Evolutionary conservation across 306 rosid genomes (phyloP).

Genomic region (Castanea crenata): DNA sequence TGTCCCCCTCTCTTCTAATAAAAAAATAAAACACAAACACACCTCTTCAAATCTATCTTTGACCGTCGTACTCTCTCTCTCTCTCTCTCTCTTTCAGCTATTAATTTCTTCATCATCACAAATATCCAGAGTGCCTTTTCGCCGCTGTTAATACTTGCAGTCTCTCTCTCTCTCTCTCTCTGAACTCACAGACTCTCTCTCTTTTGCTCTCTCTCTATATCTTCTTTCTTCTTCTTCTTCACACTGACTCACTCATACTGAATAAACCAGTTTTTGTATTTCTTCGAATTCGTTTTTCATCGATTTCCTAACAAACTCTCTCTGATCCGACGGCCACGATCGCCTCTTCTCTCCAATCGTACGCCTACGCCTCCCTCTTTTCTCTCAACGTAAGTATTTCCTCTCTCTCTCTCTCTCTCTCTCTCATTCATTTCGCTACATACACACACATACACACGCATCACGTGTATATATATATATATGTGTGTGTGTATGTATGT

Average conservation of each 20-base stretch:
- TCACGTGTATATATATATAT: neutral
- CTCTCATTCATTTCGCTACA: neutral
- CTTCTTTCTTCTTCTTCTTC: too few relatives aligned
- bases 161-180: neutral
- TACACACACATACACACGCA: neutral
- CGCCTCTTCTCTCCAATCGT: conserved; percentile 59
- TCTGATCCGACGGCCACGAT: conserved; percentile 81
- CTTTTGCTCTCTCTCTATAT: too few relatives aligned
- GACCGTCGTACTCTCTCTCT: conserved; percentile 66
- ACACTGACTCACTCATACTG: too few relatives aligned
- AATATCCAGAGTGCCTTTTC: conserved; percentile 46
- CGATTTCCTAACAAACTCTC: neutral
- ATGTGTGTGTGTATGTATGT: neutral
- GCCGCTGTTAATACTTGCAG: conserved; percentile 64
- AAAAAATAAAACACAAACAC: too few relatives aligned
- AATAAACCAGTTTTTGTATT: too few relatives aligned
- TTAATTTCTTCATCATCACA: conserved; percentile 24
- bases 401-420: conserved; percentile 8
- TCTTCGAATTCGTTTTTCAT: too few relatives aligned
- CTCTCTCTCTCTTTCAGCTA: conserved; percentile 4
- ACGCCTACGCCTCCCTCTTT: conserved; percentile 58
- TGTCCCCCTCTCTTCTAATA: too few relatives aligned
- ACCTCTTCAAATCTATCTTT: conserved; percentile 63
- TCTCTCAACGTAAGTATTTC: conserved; percentile 62
- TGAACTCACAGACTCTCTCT: too few relatives aligned